Base-by-base conservation (phyloP, 2,329 filamentous ascomycete genomes). In the Nigrospora sphaerica region DNA sequence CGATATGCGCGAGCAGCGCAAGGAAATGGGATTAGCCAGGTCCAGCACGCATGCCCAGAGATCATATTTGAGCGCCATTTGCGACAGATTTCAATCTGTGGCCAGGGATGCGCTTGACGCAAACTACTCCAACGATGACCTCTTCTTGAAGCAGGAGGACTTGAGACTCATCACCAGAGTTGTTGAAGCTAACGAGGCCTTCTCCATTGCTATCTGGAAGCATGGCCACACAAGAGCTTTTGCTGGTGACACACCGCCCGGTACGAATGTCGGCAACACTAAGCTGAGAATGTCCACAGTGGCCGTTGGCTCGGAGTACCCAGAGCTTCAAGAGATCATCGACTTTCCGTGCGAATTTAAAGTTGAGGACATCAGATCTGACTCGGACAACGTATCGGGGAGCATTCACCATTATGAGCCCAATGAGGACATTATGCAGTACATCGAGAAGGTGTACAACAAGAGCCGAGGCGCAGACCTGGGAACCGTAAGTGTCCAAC, bases 391-490 rank as follows among this genome's bases (percentile, higher is more conserved):
- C n/a, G n/a, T n/a, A n/a, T n/a, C n/a, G n/a, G n/a, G n/a, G n/a
- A n/a, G n/a, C n/a, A n/a, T n/a, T n/a, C n/a, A n/a, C n/a, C n/a
- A n/a, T n/a, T n/a, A n/a, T n/a, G n/a, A n/a, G n/a, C n/a, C n/a
- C n/a, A n/a, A n/a, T n/a, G n/a, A n/a, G n/a, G 51, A 60, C 5
- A 76, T 81, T 40, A 58, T 74, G 45, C 38, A 57, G 0, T 73
- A 72, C 59, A 73, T 81, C 13, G 56, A 62, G 17, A 36, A 58
- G 0, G 54, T 69, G 0, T 75, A 80, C 50, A 51, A 52, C 0
- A 53, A 59, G 0, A 77, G 69, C 0, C 72, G 54, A 38, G 36
- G 46, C 43, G 66, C 69, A 55, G 70, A 76, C 48, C 55, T 74
- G 0, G 71, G 71, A 3, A 73, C 58, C 23, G 58, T 64, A 52